Evolutionary conservation across 768 basidiomycete genomes (phyloP).

Genomic region (Suillus weaverae): DNA sequence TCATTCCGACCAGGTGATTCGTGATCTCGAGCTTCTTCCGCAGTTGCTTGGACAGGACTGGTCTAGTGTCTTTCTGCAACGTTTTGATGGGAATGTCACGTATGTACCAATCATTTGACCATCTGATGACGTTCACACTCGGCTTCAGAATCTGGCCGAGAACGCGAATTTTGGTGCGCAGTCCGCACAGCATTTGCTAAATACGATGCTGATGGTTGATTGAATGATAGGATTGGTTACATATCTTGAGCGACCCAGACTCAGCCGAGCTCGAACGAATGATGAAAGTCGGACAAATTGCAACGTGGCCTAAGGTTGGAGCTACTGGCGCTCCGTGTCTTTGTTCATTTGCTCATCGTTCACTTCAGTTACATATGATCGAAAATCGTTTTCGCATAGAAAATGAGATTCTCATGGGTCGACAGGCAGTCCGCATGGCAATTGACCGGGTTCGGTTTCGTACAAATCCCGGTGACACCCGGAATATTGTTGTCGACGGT

Average conservation of each 20-base stretch:
- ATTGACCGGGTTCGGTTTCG: conserved; percentile 39
- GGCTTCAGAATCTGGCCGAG: conserved; percentile 75
- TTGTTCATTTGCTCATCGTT: neutral
- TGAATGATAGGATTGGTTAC: conserved; percentile 70
- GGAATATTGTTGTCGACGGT: conserved; percentile 24
- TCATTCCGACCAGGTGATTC: conserved; percentile 62
- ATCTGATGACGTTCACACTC: conserved; percentile 27
- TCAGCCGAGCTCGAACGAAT: conserved; percentile 78
- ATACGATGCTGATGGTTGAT: conserved; percentile 4
- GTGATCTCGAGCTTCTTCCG: conserved; percentile 95
- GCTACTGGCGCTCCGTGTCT: neutral
- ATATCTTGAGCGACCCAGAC: conserved; percentile 82
- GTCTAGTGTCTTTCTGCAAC: conserved; percentile 94
- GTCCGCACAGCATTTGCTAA: conserved; percentile 7
- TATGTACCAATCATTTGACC: conserved; percentile 39
- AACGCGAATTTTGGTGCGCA: conserved; percentile 67
- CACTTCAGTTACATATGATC: conserved; percentile 82
- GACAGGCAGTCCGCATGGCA: conserved; percentile 64
- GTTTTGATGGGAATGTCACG: conserved; percentile 89
- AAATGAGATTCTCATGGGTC: conserved; percentile 77
- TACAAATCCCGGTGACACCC: conserved; percentile 22
- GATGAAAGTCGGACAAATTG: conserved; percentile 83
- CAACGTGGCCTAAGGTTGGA: conserved; percentile 94
- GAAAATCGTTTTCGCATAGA: conserved; percentile 87
- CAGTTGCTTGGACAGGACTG: conserved; percentile 92